phyloP scores from a whole-genome alignment of 2,329 filamentous ascomycete species.

The Ramularia endophylla region DNA sequence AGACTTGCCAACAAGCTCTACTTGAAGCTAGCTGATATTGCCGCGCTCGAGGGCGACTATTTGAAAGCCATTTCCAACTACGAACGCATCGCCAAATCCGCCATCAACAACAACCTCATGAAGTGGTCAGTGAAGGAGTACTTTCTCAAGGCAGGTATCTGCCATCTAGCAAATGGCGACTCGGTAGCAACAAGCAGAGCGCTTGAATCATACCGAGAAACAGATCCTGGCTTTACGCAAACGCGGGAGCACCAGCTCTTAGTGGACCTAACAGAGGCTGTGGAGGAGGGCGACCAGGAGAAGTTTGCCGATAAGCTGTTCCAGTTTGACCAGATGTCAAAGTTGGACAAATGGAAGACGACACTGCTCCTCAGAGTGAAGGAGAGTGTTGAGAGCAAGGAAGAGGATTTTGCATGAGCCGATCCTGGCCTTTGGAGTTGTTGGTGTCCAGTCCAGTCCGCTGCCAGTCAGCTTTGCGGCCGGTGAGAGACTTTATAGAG shows the following conservation, averaged over 20 bases:
- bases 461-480: too few relatives aligned
- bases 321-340: conserved; percentile 86
- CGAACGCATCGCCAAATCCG: conserved; percentile 70
- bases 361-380: conserved; percentile 77
- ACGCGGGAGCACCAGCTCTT: conserved; percentile 80
- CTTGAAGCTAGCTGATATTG: conserved; percentile 85
- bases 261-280: conserved; percentile 65
- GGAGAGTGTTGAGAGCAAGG: conserved; percentile 68
- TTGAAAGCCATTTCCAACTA: conserved; percentile 74
- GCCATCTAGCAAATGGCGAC: conserved; percentile 72
- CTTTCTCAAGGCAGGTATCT: conserved; percentile 88
- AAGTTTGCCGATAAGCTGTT: conserved; percentile 79
- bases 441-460: neutral
- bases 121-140: conserved; percentile 94
- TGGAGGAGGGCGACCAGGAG: conserved; percentile 75
- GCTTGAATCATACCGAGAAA: conserved; percentile 73
- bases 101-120: conserved; percentile 86
- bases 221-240: conserved; percentile 68
- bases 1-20: conserved; percentile 89
- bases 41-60: conserved; percentile 77
- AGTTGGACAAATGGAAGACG: conserved; percentile 97
- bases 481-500: too few relatives aligned
- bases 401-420: conserved; percentile 59
- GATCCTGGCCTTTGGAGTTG: neutral
- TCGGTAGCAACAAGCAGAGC: conserved; percentile 72